These are phyloP conservation scores for Gnetum montanum DNA, from an alignment of 75 land plant species.

Conservation along the genomic window DNA sequence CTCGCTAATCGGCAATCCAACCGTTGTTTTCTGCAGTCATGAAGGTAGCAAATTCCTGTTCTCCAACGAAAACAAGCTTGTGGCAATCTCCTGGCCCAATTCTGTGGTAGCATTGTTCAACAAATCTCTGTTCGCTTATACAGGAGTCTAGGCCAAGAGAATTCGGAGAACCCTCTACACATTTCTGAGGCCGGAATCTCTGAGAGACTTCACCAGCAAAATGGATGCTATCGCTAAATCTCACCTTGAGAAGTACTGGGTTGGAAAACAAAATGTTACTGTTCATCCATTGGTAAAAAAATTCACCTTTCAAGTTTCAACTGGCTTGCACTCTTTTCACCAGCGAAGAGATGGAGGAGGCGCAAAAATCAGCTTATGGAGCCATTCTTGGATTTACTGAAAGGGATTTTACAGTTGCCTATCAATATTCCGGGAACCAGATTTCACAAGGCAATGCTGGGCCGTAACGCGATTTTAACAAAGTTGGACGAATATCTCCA, in stretches of 20 bases:
- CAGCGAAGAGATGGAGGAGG: not conserved
- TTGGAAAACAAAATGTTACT: not conserved
- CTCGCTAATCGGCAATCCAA: not conserved
- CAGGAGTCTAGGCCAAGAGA: slow-evolving; percentile 1
- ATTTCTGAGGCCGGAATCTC: slow-evolving; percentile 14
- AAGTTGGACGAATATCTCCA: slow-evolving; percentile 6
- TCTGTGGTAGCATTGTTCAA: slow-evolving; percentile 2
- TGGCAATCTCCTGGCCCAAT: slow-evolving; percentile 15
- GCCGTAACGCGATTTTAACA: slow-evolving; percentile 6
- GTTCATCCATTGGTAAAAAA: not conserved
- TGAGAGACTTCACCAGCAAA: slow-evolving; percentile 7
- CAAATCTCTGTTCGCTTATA: not conserved
- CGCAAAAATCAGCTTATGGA: not conserved
- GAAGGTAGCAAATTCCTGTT: slow-evolving; percentile 25
- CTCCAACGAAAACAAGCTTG: slow-evolving; percentile 23
- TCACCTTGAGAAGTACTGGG: not conserved
- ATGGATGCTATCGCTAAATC: not conserved
- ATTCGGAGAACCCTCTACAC: slow-evolving; percentile 3
- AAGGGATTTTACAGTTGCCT: slow-evolving; percentile 18
- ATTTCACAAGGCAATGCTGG: slow-evolving; percentile 17
- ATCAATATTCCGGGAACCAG: slow-evolving; percentile 30
- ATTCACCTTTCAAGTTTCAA: not conserved
- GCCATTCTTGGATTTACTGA: not conserved
- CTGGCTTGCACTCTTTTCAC: not conserved
- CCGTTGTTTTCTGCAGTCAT: slow-evolving; percentile 12